Evolutionary conservation across 2,329 filamentous ascomycete genomes (phyloP).

Genomic region (Colletotrichum musae): DNA sequence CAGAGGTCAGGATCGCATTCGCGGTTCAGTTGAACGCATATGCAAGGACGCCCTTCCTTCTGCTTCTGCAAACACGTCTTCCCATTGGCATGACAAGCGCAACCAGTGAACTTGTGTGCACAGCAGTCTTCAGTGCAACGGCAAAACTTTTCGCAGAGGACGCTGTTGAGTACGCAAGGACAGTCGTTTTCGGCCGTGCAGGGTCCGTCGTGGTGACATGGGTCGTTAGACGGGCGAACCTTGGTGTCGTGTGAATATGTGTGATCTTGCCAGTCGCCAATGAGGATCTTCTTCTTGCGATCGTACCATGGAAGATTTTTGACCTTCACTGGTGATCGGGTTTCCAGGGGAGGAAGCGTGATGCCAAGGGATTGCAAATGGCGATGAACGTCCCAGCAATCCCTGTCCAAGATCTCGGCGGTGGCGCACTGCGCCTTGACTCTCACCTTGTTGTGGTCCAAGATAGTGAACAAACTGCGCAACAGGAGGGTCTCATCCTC

Average conservation of each 20-base stretch:
- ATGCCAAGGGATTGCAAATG: conserved; percentile 59
- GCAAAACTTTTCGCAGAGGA: conserved; percentile 83
- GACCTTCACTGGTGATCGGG: conserved; percentile 50
- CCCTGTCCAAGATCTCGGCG: conserved; percentile 64
- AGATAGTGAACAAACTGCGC: conserved; percentile 60
- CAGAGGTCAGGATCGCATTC: conserved; percentile 88
- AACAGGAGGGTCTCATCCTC: conserved; percentile 65
- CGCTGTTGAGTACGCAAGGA: conserved; percentile 70
- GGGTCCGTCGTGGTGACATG: conserved; percentile 78
- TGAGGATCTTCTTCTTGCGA: conserved; percentile 67
- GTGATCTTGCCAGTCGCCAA: conserved; percentile 69
- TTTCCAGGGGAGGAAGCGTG: conserved; percentile 46
- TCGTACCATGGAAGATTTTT: conserved; percentile 70
- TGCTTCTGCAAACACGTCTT: conserved; percentile 71
- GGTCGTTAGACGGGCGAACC: conserved; percentile 70
- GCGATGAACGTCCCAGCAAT: conserved; percentile 66
- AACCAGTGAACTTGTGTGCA: conserved; percentile 76
- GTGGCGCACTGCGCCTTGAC: conserved; percentile 64
- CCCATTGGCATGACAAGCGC: conserved; percentile 73
- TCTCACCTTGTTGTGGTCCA: conserved; percentile 57
- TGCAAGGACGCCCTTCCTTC: conserved; percentile 72
- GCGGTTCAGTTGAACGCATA: conserved; percentile 79
- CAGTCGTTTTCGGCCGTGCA: conserved; percentile 73
- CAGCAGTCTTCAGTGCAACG: conserved; percentile 72
- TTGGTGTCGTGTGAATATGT: conserved; percentile 70